Evolutionary conservation across 257 asterid genomes (phyloP).

Genomic region (Ajuga chamaepitys): DNA sequence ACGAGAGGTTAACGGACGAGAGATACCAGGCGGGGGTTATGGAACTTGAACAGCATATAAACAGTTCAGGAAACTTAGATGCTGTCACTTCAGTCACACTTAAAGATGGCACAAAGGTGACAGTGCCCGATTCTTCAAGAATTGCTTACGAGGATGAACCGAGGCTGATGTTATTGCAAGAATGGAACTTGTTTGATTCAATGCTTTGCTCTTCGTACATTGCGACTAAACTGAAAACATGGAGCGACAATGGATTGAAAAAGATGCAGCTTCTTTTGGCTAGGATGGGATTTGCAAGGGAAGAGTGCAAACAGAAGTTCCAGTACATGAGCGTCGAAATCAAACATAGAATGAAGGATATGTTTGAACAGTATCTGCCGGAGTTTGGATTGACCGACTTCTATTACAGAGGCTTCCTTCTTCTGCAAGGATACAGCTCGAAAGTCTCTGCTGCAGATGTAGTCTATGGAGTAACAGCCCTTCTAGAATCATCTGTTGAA

Average conservation of each 20-base stretch:
- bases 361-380: constrained; percentile 83
- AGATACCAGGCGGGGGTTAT: constrained; percentile 81
- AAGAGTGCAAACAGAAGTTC: constrained; percentile 90
- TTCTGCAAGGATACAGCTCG: constrained; percentile 78
- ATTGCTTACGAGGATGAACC: constrained; percentile 83
- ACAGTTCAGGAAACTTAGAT: constrained; percentile 81
- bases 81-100: constrained; percentile 72
- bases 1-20: constrained; percentile 84
- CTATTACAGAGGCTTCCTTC: constrained; percentile 75
- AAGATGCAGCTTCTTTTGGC: constrained; percentile 91
- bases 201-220: constrained; percentile 91
- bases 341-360: constrained; percentile 83
- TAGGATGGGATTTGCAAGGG: constrained; percentile 91
- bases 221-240: constrained; percentile 88
- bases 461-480: constrained; percentile 87
- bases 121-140: constrained; percentile 73
- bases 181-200: constrained; percentile 96
- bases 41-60: constrained; percentile 93
- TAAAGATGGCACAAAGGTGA: constrained; percentile 88
- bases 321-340: constrained; percentile 87
- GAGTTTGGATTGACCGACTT: constrained; percentile 92
- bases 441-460: constrained; percentile 96
- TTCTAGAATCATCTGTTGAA: constrained; percentile 71
- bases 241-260: constrained; percentile 92
- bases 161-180: constrained; percentile 86